Percentiles rank a stretch among this genome's conserved stretches.
Conservation (phyloP, 2,329 filamentous ascomycete genomes). For the Metarhizium rileyi region DNA sequence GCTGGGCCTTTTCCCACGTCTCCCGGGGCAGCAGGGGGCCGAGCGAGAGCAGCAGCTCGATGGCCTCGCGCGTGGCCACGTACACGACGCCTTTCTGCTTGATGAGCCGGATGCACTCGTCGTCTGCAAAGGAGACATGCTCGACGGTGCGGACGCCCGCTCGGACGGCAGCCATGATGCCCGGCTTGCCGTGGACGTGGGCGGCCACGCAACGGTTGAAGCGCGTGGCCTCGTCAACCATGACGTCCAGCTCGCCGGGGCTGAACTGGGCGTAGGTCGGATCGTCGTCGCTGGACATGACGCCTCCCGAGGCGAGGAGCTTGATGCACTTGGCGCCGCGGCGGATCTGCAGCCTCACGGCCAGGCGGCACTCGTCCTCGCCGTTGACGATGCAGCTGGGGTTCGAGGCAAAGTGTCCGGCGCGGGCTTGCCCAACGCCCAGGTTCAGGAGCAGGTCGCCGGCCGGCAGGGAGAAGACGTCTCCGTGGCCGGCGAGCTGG, state of each 20-base stretch:
- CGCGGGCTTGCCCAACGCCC: constrained; percentile 19
- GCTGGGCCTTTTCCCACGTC: constrained; percentile 26
- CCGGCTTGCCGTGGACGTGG: constrained; percentile 29
- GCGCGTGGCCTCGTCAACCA: constrained; percentile 27
- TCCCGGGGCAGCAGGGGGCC: constrained; percentile 24
- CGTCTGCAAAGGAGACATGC: constrained; percentile 29
- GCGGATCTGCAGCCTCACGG: constrained; percentile 28
- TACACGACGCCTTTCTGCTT: constrained; percentile 25
- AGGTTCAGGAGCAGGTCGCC: constrained; percentile 25
- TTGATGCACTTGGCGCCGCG: constrained; percentile 30
- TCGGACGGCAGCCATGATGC: constrained; percentile 26
- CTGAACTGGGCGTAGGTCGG: constrained; percentile 28
- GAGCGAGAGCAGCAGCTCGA: constrained; percentile 20
- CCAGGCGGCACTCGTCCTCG: constrained; percentile 29
- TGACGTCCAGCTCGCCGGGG: constrained; percentile 24
- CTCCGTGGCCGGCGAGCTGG: constrained; percentile 38
- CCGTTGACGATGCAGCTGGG: constrained; percentile 24
- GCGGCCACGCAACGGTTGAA: constrained; percentile 26
- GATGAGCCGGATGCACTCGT: constrained; percentile 30
- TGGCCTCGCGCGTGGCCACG: constrained; percentile 27
- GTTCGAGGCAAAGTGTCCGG: constrained; percentile 21
- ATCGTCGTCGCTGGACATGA: constrained; percentile 28
- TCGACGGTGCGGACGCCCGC: constrained; percentile 27
- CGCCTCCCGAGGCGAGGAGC: constrained; percentile 28
- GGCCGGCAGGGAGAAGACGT: constrained; percentile 24